These are phyloP conservation scores for Cordyceps cicadae DNA, from an alignment of 2,329 filamentous ascomycete genomes.

Conservation along the genomic window DNA sequence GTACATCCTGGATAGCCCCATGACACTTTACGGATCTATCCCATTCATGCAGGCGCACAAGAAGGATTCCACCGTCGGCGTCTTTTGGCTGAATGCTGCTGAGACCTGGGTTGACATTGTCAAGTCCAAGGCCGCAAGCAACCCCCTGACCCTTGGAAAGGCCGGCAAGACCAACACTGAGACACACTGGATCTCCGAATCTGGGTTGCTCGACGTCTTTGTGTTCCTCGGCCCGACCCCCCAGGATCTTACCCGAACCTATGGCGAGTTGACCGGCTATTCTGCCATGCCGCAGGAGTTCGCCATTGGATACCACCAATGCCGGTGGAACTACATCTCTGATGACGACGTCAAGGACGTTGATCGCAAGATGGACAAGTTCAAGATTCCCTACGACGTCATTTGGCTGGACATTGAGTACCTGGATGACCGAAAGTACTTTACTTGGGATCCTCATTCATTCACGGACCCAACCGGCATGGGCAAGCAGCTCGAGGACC, in stretches of 20 bases:
- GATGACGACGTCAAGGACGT: conserved; percentile 97
- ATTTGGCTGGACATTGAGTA: conserved; percentile 99
- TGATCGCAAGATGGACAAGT: conserved; percentile 91
- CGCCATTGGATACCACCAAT: conserved; percentile 90
- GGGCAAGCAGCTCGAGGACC: conserved; percentile 77
- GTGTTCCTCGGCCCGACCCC: conserved; percentile 88
- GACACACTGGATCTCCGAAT: conserved; percentile 96
- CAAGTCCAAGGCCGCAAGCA: conserved; percentile 65
- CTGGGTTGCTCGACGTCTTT: conserved; percentile 83
- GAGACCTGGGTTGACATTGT: conserved; percentile 96
- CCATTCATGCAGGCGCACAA: conserved; percentile 97
- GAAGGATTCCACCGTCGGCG: conserved; percentile 84
- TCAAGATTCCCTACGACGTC: conserved; percentile 92
- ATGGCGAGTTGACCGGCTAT: conserved; percentile 83
- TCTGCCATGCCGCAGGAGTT: conserved; percentile 90
- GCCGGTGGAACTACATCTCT: conserved; percentile 97
- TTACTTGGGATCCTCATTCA: conserved; percentile 87
- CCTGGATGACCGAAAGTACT: conserved; percentile 94
- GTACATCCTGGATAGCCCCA: conserved; percentile 92
- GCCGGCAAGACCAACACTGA: conserved; percentile 65
- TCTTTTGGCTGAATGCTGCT: conserved; percentile 95
- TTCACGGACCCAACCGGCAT: conserved; percentile 82
- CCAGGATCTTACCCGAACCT: conserved; percentile 70
- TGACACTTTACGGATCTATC: conserved; percentile 97
- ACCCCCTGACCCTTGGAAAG: conserved; percentile 68